Conservation (phyloP, 176 grass and related monocot species). For the Juncus effusus region DNA sequence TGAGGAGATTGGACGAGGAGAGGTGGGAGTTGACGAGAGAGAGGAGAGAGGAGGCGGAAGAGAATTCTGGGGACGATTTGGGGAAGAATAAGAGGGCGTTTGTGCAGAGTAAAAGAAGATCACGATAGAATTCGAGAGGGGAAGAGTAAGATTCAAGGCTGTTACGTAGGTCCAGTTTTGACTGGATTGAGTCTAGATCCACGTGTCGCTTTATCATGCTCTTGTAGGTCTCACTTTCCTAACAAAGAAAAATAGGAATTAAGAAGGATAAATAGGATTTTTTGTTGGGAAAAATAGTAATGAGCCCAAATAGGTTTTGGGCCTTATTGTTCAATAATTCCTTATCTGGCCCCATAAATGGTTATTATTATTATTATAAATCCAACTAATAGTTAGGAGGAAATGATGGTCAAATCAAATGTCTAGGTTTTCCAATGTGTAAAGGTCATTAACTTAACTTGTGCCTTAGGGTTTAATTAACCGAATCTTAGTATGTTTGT, state of each 20-base stretch:
- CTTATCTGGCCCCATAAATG: no score
- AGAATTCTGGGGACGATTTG: conserved; percentile 43
- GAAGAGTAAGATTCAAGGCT: conserved; percentile 25
- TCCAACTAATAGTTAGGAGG: no score
- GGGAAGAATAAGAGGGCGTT: conserved; percentile 81
- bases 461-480: no score
- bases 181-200: conserved; percentile 63
- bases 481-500: no score
- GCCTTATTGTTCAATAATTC: no score
- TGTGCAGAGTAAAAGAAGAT: conserved; percentile 63
- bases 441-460: no score
- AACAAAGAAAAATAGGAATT: neutral
- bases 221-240: conserved; percentile 49
- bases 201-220: conserved; percentile 59
- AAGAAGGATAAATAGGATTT: no score
- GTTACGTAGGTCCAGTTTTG: conserved; percentile 31
- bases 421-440: no score
- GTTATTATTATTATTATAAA: no score
- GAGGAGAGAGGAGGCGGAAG: conserved; percentile 43
- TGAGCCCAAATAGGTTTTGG: no score
- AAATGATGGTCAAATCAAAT: no score
- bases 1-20: conserved; percentile 12
- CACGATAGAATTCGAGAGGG: conserved; percentile 67
- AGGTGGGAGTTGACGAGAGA: conserved; percentile 41
- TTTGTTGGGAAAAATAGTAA: no score